Evolutionary conservation across 331 rosid species (phyloP).

Genomic region (Rosa hybrid): DNA sequence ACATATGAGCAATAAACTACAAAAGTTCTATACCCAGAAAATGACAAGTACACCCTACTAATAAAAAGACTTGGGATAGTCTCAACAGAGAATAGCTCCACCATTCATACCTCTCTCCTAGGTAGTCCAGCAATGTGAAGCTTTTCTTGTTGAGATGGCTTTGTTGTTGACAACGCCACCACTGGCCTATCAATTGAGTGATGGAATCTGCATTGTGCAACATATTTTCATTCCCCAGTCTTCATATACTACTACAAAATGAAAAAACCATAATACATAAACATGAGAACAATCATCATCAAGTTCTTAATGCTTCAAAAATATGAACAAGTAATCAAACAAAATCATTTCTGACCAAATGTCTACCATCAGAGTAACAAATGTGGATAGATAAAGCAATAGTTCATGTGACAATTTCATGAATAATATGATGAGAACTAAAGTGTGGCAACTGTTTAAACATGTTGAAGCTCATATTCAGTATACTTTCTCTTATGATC

Average conservation of each 20-base stretch:
- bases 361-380: too few species aligned
- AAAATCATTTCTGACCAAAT: background rate
- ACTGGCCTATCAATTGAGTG: conserved; percentile 86
- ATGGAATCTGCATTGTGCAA: conserved; percentile 84
- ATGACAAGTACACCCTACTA: background rate
- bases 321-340: background rate
- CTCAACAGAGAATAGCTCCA: background rate
- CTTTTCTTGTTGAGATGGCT: conserved; percentile 38
- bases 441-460: too few species aligned
- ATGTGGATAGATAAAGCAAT: too few species aligned
- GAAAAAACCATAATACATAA: conserved; percentile 10
- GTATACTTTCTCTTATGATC: too few species aligned
- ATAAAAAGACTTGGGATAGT: background rate
- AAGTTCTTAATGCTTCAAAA: background rate
- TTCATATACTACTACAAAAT: conserved; percentile 79
- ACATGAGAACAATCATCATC: background rate
- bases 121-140: conserved; percentile 89
- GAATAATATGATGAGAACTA: too few species aligned
- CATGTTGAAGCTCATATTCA: too few species aligned
- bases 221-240: conserved; percentile 84
- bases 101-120: conserved; percentile 77
- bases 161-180: conserved; percentile 38
- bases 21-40: background rate
- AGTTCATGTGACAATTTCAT: too few species aligned
- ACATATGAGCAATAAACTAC: too few species aligned